Evolutionary conservation across 2,329 filamentous ascomycete species (phyloP), one percentile per base, ranked within the genome.

Genomic region (Elsinoe australis): DNA sequence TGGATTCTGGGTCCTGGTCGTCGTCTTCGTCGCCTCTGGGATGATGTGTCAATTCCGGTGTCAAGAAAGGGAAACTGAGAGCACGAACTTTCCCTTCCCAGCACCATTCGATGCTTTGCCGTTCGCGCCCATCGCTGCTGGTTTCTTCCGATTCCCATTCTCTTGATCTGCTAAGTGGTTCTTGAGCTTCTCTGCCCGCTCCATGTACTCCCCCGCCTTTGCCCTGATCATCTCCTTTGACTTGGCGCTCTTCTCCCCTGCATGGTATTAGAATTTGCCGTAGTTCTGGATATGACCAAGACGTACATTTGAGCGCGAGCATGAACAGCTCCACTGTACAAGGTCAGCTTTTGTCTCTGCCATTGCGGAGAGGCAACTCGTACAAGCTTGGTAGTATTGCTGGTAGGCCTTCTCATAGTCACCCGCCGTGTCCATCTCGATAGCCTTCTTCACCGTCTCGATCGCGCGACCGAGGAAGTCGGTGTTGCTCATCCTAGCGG

Each of bases 381-480:
- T 52, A 69, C 66, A 59, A 45, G 90, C 83, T 58, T 87, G 83
- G 73, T 95, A 95, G 78, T 98, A 98, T 54, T 85, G 77, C 64
- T 95, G 86, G 67, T 96, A 96, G 49, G 92, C 92, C 68, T 94
- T 90, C 61, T 95, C 88, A 70, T 98, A 98, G 65, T 96, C 87
- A 64, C 87, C 89, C 36, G 86, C 85, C 57, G 90, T 94, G 72
- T 98, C 92, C 59, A 85, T 82, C 66, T 95, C 89, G 72, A 98
- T 96, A 58, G 92, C 92, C 69, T 94, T 94, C 70, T 95, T 94
- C 61, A 98, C 90, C 67, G 86, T 83, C 63, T 94, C 87, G 73
- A 96, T 96, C 61, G 92, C 92, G 60, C 90, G 87, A 62, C 89
- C 89, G 61, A 95, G 81, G 66, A 96, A 98, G 72, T 98, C 92